Evolutionary conservation across 345 rosid genomes (phyloP).

Genomic region (Euphorbia lathyris): DNA sequence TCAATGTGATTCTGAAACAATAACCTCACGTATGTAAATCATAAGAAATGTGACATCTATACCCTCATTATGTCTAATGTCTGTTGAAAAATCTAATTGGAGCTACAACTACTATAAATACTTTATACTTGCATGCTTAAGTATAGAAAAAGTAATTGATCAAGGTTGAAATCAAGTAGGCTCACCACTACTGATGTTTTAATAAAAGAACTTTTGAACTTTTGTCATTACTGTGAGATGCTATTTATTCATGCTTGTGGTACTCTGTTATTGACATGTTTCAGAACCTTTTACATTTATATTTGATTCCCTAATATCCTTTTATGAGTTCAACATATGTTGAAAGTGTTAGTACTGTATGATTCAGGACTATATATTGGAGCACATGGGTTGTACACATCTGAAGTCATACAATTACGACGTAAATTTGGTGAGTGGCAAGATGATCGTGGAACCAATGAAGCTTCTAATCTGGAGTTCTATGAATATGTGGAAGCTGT

Average conservation of each 20-base stretch:
- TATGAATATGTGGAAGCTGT: slow-evolving; percentile 95
- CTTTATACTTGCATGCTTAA: background rate
- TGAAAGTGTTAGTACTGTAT: slow-evolving; percentile 11
- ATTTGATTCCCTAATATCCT: slow-evolving; percentile 6
- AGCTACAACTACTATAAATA: background rate
- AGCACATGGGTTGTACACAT: slow-evolving; percentile 73
- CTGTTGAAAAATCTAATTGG: background rate
- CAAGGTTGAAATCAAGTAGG: background rate
- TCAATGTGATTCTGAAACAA: background rate
- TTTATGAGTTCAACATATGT: background rate
- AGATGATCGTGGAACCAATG: slow-evolving; percentile 53
- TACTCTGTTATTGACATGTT: background rate
- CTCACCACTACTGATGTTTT: background rate
- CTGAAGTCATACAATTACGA: slow-evolving; percentile 81
- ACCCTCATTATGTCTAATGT: background rate
- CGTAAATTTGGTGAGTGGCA: slow-evolving; percentile 89
- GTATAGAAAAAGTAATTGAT: background rate
- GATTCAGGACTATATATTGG: slow-evolving; percentile 81
- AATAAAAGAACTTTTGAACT: background rate
- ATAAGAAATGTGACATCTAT: background rate
- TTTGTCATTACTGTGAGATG: background rate
- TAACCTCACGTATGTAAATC: background rate
- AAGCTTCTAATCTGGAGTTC: slow-evolving; percentile 59
- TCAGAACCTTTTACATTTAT: background rate
- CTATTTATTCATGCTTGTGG: background rate